Percentiles rank a stretch among this genome's conserved stretches.
Evolutionary conservation across 139 green algal species (phyloP).

Genomic region (Choricystis sp.): DNA sequence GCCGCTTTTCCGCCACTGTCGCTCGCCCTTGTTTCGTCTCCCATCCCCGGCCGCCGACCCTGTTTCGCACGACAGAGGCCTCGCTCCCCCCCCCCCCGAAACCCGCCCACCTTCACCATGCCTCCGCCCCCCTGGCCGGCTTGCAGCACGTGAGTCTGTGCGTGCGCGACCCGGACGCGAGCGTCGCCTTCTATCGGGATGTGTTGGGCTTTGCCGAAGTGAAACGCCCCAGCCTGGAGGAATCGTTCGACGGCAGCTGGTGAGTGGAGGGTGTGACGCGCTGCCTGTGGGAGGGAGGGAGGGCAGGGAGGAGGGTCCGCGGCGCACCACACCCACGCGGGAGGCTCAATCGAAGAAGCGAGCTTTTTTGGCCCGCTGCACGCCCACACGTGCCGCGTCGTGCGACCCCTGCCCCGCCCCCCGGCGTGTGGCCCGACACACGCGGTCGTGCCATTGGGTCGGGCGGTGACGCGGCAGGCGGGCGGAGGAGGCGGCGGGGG

Average conservation of each 20-base stretch:
- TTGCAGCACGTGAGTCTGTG: not conserved
- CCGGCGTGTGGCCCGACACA: no score
- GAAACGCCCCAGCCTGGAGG: constrained; percentile 39
- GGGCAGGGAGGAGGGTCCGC: no score
- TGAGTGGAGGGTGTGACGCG: constrained; percentile 17
- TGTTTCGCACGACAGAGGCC: not conserved
- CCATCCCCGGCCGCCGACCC: not conserved
- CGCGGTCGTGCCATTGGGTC: no score
- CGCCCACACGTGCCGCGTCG: no score
- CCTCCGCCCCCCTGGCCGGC: not conserved
- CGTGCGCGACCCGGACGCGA: not conserved
- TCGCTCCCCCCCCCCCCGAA: not conserved
- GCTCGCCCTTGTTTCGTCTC: not conserved
- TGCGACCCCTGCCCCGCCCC: no score
- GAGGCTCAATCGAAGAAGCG: no score
- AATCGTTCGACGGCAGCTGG: constrained; percentile 57
- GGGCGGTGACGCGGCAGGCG: no score
- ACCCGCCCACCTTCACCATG: not conserved
- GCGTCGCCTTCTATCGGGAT: constrained; percentile 23
- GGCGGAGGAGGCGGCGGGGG: no score
- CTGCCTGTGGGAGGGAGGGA: no score
- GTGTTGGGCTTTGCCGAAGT: constrained; percentile 48
- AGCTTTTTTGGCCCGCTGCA: no score
- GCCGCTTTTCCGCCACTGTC: no score
- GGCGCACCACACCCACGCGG: no score